These are phyloP conservation scores for Actinomucor elegans DNA, from an alignment of 371 early-diverging fungal species.

Conservation along the genomic window DNA sequence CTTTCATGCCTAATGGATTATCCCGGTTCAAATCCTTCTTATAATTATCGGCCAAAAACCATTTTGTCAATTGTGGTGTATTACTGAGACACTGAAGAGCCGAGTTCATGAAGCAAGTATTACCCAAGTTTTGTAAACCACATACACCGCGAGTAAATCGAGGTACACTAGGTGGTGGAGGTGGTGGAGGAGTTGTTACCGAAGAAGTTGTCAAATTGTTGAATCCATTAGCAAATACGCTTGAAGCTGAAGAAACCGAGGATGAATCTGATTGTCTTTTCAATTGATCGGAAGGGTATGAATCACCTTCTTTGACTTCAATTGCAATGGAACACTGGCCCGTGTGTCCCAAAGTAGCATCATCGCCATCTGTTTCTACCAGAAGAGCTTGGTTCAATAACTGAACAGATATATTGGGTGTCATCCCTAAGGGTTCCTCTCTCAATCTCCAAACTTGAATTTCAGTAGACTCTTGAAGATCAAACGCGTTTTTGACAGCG, in stretches of 20 bases:
- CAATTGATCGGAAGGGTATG: conserved; percentile 14
- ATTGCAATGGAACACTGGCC: conserved; percentile 10
- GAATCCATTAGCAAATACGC: conserved; percentile 23
- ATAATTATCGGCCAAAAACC: conserved; percentile 51
- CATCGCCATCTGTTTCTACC: neutral
- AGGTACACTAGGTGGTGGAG: neutral
- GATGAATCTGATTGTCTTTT: conserved; percentile 6
- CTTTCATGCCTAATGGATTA: conserved; percentile 61
- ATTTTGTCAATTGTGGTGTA: conserved; percentile 64
- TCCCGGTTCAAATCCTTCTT: conserved; percentile 50
- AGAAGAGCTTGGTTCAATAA: neutral
- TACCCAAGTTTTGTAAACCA: conserved; percentile 81
- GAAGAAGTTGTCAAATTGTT: conserved; percentile 20
- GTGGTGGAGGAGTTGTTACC: conserved; percentile 3
- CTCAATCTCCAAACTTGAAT: conserved; percentile 20
- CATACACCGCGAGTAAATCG: conserved; percentile 42
- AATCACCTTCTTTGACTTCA: conserved; percentile 2
- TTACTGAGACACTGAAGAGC: conserved; percentile 80
- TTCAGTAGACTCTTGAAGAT: conserved; percentile 11
- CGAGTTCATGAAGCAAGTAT: conserved; percentile 91
- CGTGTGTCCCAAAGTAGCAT: neutral
- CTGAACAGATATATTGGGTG: conserved; percentile 3
- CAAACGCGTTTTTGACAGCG: conserved; percentile 11
- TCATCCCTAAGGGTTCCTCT: neutral
- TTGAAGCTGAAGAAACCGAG: conserved; percentile 25